Evolutionary conservation across 2,329 filamentous ascomycete genomes (phyloP), one percentile per base, ranked within the genome.

Genomic region (Xylaria sp.): DNA sequence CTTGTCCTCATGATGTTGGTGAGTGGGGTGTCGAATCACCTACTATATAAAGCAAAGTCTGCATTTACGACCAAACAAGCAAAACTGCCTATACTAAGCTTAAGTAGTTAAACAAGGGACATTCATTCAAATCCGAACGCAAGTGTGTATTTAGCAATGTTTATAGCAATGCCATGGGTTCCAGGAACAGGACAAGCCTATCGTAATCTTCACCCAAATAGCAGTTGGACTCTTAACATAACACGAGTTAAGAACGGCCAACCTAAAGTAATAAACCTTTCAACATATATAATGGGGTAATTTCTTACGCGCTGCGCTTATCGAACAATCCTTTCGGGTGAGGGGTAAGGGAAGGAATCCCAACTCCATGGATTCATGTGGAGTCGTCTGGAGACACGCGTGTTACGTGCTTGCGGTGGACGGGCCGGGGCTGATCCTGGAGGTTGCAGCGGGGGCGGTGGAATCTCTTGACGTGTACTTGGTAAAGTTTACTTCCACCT

Each of bases 401-500:
- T 18, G 13, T 15, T 31, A 7, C 31, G 31, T 31, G 31, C 31
- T 31, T 7, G 31, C 12, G 51, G 13, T 6, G 28, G 28, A 20
- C 33, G 33, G 54, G n/a, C n/a, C 36, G 55, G 33, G 33, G 55
- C 4, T 57, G 55, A 57, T 57, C 55, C 10, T 43, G 39, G 36
- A 6, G 36, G 31, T 57, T 9, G 36, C 10, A 43, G 55, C 36
- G 36, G 36, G 36, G 39, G 2, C 25, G 20, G 13, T 25, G 13
- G 55, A 13, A 15, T 28, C n/a, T 25, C 31, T 52, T 7, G 7
- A 20, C 20, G 43, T 7, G 39, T 13, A 15, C 12, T 43, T 6
- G 0, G 4, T 43, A 15, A 15, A 13, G 13, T 15, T 43, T 43
- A 43, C 41, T 36, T 36, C 10, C 33, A 36, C 33, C 10, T 36